Percentiles rank a stretch among this genome's conserved stretches.
These are phyloP conservation scores for Starmerella vitae DNA, from an alignment of 805 yeast genomes.

Conservation along the genomic window DNA sequence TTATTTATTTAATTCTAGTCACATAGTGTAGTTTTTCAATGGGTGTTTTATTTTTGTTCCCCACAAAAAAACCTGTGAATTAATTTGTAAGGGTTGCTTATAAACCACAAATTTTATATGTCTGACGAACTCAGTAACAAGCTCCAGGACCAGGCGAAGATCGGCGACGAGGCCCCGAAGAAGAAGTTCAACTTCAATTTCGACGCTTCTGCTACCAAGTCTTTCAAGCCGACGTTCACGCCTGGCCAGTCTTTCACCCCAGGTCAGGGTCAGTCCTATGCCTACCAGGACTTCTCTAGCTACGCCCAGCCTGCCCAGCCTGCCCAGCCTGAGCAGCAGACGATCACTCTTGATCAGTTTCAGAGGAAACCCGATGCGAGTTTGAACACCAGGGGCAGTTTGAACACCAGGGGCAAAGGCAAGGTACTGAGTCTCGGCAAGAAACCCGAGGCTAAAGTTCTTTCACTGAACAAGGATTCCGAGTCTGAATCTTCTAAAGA, in stretches of 20 bases:
- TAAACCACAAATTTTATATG: conserved; percentile 6
- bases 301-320: conserved; percentile 13
- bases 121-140: conserved; percentile 22
- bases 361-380: conserved; percentile 18
- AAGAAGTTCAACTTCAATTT: conserved; percentile 22
- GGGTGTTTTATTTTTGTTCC: background rate
- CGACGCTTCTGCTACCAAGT: conserved; percentile 12
- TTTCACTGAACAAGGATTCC: background rate
- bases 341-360: conserved; percentile 22
- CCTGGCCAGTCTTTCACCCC: conserved; percentile 11
- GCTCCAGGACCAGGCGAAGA: conserved; percentile 22
- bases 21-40: no score
- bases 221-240: conserved; percentile 16
- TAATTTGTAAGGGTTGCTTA: no score
- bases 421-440: conserved; percentile 20
- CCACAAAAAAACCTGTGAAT: background rate
- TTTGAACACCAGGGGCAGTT: conserved; percentile 19
- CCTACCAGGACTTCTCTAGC: conserved; percentile 22
- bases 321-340: conserved; percentile 6
- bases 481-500: conserved; percentile 1
- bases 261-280: conserved; percentile 12
- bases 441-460: conserved; percentile 6
- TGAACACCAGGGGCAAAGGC: conserved; percentile 1
- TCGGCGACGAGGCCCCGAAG: conserved; percentile 18
- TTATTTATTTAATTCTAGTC: no score